phyloP scores from a whole-genome alignment of 768 basidiomycete genomes.

The Cystofilobasidium capitatum region DNA sequence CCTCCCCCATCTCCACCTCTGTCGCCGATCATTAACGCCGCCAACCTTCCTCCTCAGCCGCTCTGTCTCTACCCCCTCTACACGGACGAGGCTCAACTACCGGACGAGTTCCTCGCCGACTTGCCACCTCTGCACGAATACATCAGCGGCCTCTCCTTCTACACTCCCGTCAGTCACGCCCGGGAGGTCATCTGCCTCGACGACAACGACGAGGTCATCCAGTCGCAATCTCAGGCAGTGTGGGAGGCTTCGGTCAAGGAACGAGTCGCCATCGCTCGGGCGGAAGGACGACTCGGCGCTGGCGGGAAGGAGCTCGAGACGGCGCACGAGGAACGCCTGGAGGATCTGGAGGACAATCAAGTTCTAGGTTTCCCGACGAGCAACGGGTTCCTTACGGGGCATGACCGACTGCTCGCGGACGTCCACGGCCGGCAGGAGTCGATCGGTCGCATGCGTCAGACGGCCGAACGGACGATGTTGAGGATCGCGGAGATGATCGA shows the following conservation, averaged over 20 bases:
- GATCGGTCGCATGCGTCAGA: slow-evolving; percentile 42
- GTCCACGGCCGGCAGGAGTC: slow-evolving; percentile 36
- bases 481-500: slow-evolving; percentile 58
- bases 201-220: slow-evolving; percentile 36
- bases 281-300: slow-evolving; percentile 46
- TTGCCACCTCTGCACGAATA: not conserved
- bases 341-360: slow-evolving; percentile 1
- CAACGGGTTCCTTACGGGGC: slow-evolving; percentile 33
- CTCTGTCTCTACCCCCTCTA: not conserved
- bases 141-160: not conserved
- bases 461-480: slow-evolving; percentile 40
- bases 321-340: slow-evolving; percentile 17
- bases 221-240: slow-evolving; percentile 40
- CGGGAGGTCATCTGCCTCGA: not conserved
- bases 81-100: not conserved
- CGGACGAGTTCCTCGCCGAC: not conserved
- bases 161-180: not conserved
- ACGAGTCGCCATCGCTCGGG: slow-evolving; percentile 44
- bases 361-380: slow-evolving; percentile 28
- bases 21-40: slow-evolving; percentile 5
- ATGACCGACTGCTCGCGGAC: slow-evolving; percentile 40
- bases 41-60: slow-evolving; percentile 1
- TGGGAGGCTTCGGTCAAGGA: slow-evolving; percentile 46
- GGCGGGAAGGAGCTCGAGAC: slow-evolving; percentile 38
- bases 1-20: not conserved